These are phyloP conservation scores for Byssochlamys sp. DNA, from an alignment of 2,329 filamentous ascomycete genomes.

Conservation along the genomic window DNA sequence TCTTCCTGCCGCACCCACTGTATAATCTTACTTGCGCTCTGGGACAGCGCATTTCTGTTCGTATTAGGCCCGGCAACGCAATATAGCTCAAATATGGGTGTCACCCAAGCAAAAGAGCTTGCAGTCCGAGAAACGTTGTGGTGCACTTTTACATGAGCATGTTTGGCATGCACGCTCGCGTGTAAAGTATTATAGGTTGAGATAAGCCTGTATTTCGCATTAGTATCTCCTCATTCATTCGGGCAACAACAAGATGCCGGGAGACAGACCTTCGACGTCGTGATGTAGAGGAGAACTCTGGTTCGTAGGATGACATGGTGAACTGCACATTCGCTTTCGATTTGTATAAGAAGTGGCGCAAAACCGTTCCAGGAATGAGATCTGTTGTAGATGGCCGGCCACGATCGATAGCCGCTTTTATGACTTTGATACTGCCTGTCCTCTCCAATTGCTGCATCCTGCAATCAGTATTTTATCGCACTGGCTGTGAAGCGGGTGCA, in stretches of 20 bases:
- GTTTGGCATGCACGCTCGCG: conserved; percentile 70
- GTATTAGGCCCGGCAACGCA: conserved; percentile 73
- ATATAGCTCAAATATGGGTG: conserved; percentile 85
- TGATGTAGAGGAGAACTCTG: conserved; percentile 53
- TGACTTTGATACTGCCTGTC: conserved; percentile 64
- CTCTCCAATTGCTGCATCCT: conserved; percentile 56
- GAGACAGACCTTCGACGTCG: conserved; percentile 51
- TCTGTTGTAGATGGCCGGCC: conserved; percentile 65
- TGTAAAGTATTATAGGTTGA: conserved; percentile 79
- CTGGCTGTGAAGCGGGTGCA: conserved; percentile 16
- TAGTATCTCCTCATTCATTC: neutral
- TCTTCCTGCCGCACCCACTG: conserved; percentile 89
- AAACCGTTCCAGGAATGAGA: conserved; percentile 66
- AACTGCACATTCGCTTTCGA: conserved; percentile 92
- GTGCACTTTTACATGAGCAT: conserved; percentile 75
- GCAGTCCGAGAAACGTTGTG: conserved; percentile 67
- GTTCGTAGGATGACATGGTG: conserved; percentile 72
- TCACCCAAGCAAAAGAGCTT: conserved; percentile 80
- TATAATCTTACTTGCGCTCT: conserved; percentile 78
- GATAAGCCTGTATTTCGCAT: conserved; percentile 49
- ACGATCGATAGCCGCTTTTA: conserved; percentile 58
- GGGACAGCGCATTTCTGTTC: conserved; percentile 57
- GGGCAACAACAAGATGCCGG: conserved; percentile 2
- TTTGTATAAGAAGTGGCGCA: conserved; percentile 93
- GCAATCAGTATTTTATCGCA: conserved; percentile 4